Evolutionary conservation across 106 monocot species (phyloP).

Genomic region (Cymbidium sinense): DNA sequence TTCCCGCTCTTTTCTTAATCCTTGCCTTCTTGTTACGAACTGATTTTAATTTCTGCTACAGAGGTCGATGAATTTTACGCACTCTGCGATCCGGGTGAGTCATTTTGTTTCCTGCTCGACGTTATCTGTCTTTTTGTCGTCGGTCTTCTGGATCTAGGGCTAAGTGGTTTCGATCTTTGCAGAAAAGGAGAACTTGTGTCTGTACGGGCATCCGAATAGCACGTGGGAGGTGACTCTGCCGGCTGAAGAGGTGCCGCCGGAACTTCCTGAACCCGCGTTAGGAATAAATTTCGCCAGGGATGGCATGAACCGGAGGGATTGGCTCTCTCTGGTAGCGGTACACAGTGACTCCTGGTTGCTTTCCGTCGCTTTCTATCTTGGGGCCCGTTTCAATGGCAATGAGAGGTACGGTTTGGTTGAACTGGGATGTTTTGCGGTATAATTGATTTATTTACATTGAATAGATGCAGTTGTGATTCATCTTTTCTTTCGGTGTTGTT

Average conservation of each 20-base stretch:
- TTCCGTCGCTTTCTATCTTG: conserved; percentile 85
- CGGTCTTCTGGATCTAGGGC: neutral
- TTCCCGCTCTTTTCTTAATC: neutral
- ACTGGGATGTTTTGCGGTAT: neutral
- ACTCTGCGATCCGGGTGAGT: conserved; percentile 81
- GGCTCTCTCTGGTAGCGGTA: conserved; percentile 91
- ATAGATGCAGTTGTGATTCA: neutral
- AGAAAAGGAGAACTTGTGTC: conserved; percentile 91
- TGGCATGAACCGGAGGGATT: conserved; percentile 89
- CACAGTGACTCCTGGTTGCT: conserved; percentile 95
- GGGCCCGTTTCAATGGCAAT: conserved; percentile 75
- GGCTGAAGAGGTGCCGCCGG: conserved; percentile 97
- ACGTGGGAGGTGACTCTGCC: conserved; percentile 86
- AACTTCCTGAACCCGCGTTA: conserved; percentile 92
- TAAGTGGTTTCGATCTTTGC: conserved; percentile 5
- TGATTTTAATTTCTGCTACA: conserved; percentile 11
- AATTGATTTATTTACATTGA: neutral
- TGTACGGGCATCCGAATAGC: conserved; percentile 74
- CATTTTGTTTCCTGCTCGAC: neutral
- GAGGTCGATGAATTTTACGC: conserved; percentile 87
- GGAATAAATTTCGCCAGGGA: conserved; percentile 97
- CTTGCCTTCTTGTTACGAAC: neutral
- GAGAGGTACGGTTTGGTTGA: conserved; percentile 52
- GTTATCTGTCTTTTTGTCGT: neutral
- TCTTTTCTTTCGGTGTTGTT: neutral